These are phyloP conservation scores for Trichoderma guizhouense DNA, from an alignment of 2,329 filamentous ascomycete species.

Conservation along the genomic window DNA sequence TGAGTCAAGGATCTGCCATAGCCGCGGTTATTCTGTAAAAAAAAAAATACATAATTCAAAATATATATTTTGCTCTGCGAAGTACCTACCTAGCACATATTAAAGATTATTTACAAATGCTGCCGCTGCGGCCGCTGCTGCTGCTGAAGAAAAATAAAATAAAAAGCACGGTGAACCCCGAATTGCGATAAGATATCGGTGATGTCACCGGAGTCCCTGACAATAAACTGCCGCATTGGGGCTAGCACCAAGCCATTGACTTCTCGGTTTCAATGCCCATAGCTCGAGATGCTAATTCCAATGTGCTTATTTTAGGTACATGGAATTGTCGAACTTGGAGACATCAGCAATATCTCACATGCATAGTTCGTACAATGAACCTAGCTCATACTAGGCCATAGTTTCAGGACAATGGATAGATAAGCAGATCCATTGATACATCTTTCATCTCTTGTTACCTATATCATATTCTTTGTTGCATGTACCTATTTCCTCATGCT, in stretches of 20 bases:
- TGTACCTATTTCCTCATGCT: not conserved
- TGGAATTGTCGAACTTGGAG: not conserved
- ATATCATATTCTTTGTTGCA: not conserved
- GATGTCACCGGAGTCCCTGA: not conserved
- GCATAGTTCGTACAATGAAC: not conserved
- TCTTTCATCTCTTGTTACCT: not conserved
- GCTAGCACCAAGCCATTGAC: not conserved
- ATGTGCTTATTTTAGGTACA: too few relatives aligned
- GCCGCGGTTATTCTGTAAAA: not conserved
- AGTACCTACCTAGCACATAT: not conserved
- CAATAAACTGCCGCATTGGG: not conserved
- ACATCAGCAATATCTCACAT: not conserved
- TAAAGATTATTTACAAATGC: not conserved
- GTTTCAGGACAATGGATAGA: not conserved
- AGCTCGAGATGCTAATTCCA: not conserved
- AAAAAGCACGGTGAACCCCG: not conserved
- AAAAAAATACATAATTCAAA: not conserved
- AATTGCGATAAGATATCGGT: constrained; percentile 5
- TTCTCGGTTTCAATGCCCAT: not conserved
- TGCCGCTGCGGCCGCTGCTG: not conserved
- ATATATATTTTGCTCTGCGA: not conserved
- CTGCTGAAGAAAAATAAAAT: not conserved
- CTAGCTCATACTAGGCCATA: not conserved
- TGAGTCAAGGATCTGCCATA: not conserved
- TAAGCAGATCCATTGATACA: not conserved